A percentile compares a stretch with the other conserved stretches of the same genome.
Evolutionary conservation across 1,139 yeast species (phyloP).

Genomic region (Kurtzmaniella quercitrusa): DNA sequence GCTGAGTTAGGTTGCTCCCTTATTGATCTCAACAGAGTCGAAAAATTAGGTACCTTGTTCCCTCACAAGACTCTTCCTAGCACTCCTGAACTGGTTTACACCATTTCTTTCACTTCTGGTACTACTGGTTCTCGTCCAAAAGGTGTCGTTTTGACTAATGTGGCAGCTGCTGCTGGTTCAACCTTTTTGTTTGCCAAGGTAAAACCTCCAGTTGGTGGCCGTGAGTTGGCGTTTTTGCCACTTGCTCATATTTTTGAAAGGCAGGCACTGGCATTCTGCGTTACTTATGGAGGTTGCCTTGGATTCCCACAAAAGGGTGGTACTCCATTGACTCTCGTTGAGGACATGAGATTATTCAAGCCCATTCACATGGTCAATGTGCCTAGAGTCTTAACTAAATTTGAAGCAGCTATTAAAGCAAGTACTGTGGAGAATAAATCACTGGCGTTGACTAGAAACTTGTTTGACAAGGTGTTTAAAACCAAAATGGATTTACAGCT

Average conservation of each 20-base stretch:
- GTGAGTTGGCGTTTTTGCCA: slow-evolving; percentile 47
- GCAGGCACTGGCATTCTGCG: slow-evolving; percentile 26
- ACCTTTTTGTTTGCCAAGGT: slow-evolving; percentile 14
- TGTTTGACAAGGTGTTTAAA: slow-evolving; percentile 18
- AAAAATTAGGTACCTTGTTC: slow-evolving; percentile 18
- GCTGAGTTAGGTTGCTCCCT: slow-evolving; percentile 7
- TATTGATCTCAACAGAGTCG: slow-evolving; percentile 7
- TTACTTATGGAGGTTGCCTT: slow-evolving; percentile 33
- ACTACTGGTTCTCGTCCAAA: slow-evolving; percentile 37
- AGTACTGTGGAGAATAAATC: slow-evolving; percentile 23
- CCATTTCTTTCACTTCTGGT: slow-evolving; percentile 33
- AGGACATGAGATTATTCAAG: slow-evolving; percentile 52
- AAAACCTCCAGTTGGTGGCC: slow-evolving; percentile 12
- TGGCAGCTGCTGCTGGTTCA: slow-evolving; percentile 25
- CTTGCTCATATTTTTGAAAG: slow-evolving; percentile 51
- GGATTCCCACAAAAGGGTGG: slow-evolving; percentile 46
- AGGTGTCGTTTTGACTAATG: slow-evolving; percentile 34
- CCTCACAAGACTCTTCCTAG: slow-evolving; percentile 18
- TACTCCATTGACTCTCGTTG: slow-evolving; percentile 44
- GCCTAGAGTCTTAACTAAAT: slow-evolving; percentile 62
- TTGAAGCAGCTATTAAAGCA: slow-evolving; percentile 50
- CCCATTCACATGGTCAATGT: slow-evolving; percentile 56
- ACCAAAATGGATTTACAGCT: slow-evolving; percentile 32
- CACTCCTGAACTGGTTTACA: slow-evolving; percentile 19
- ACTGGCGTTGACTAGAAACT: slow-evolving; percentile 14